phyloP scores from a whole-genome alignment of 1,284 basidiomycete genomes.

The Xerocomus amazonicus region DNA sequence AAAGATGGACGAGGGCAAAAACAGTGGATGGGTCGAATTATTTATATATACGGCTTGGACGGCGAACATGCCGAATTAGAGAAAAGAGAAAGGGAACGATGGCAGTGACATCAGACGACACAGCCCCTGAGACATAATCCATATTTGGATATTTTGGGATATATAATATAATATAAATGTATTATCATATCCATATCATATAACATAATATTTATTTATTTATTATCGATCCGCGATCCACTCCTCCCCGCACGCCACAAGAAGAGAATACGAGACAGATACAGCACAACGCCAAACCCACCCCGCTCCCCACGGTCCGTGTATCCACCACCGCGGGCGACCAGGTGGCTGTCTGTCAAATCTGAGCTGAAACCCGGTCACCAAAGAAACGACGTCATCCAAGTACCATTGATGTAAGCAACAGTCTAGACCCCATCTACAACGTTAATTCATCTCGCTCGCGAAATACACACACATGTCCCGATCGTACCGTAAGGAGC shows the following conservation, averaged over 20 bases:
- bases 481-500: conserved; percentile 9
- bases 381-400: conserved; percentile 27
- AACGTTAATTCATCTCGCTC: not conserved
- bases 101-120: conserved; percentile 34
- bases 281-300: not conserved
- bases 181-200: too few relatives aligned
- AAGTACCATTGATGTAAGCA: conserved; percentile 2
- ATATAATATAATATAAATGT: too few relatives aligned
- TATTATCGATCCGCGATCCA: conserved; percentile 23
- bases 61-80: conserved; percentile 29
- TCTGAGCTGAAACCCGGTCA: conserved; percentile 25
- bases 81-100: conserved; percentile 31
- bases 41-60: conserved; percentile 32
- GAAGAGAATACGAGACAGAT: too few relatives aligned
- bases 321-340: conserved; percentile 1
- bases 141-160: not conserved
- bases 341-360: conserved; percentile 1
- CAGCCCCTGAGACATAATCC: conserved; percentile 26
- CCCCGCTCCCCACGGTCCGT: conserved; percentile 6
- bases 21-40: conserved; percentile 10
- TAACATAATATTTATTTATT: too few relatives aligned
- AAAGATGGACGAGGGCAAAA: conserved; percentile 7
- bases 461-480: not conserved
- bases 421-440: conserved; percentile 3
- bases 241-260: conserved; percentile 23